Evolutionary conservation across 2,329 filamentous ascomycete genomes (phyloP).

Genomic region (Cladosporium sp.): DNA sequence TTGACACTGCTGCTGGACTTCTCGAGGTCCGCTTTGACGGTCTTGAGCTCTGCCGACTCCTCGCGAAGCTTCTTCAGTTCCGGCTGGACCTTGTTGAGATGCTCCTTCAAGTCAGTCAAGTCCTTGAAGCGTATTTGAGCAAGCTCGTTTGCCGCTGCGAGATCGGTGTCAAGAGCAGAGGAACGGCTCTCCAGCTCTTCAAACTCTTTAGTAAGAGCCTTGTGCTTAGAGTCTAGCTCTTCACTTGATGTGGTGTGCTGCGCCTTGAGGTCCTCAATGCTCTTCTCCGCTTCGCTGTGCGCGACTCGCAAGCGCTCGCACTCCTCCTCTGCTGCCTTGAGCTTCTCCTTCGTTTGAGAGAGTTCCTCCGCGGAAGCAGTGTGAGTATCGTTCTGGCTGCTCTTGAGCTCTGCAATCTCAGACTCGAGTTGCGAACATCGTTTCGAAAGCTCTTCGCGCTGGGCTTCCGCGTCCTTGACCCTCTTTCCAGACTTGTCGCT

Average conservation of each 20-base stretch:
- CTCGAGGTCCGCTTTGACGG: slow-evolving; percentile 71
- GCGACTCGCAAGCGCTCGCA: slow-evolving; percentile 62
- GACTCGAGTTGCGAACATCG: slow-evolving; percentile 55
- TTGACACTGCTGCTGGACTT: slow-evolving; percentile 65
- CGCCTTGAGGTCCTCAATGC: slow-evolving; percentile 60
- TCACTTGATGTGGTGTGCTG: slow-evolving; percentile 48
- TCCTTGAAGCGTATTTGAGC: slow-evolving; percentile 88
- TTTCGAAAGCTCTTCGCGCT: slow-evolving; percentile 27
- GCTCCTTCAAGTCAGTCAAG: slow-evolving; percentile 73
- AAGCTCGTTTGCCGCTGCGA: slow-evolving; percentile 81
- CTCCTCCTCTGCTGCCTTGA: slow-evolving; percentile 53
- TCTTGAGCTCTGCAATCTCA: slow-evolving; percentile 56
- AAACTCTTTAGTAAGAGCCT: slow-evolving; percentile 63
- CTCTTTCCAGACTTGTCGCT: slow-evolving; percentile 23
- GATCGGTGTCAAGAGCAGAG: slow-evolving; percentile 72
- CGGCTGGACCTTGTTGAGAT: slow-evolving; percentile 80
- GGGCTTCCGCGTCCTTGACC: slow-evolving; percentile 32
- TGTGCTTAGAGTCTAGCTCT: slow-evolving; percentile 53
- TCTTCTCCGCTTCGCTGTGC: slow-evolving; percentile 69
- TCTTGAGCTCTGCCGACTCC: slow-evolving; percentile 74
- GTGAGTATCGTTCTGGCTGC: slow-evolving; percentile 25
- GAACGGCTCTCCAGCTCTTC: slow-evolving; percentile 71
- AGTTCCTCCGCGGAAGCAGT: slow-evolving; percentile 59
- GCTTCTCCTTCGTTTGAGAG: slow-evolving; percentile 39
- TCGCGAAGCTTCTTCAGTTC: slow-evolving; percentile 77